phyloP scores from a whole-genome alignment of 352 stramenopile genomes.

The Bremia lactucae region DNA sequence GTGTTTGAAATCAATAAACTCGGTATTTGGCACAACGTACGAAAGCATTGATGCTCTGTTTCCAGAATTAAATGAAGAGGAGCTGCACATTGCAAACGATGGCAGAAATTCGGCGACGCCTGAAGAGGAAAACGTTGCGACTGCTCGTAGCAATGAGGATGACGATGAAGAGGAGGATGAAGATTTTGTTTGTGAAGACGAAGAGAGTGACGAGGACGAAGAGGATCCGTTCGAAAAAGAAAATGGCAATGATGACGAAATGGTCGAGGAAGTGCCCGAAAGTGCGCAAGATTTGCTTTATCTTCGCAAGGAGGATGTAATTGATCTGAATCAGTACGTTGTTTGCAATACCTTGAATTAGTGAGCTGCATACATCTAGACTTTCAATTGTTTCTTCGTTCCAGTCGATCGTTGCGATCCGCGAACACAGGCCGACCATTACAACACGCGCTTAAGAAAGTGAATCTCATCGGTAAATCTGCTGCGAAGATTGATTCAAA shows the following conservation, averaged over 20 bases:
- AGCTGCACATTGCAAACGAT: slow-evolving; percentile 18
- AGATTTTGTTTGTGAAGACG: slow-evolving; percentile 28
- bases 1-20: slow-evolving; percentile 72
- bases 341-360: neutral
- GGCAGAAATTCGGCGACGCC: slow-evolving; percentile 12
- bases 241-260: slow-evolving; percentile 12
- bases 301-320: slow-evolving; percentile 40
- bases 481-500: slow-evolving; percentile 28
- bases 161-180: slow-evolving; percentile 47
- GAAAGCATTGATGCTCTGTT: slow-evolving; percentile 46
- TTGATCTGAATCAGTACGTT: slow-evolving; percentile 38
- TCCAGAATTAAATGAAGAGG: slow-evolving; percentile 28
- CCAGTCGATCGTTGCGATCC: slow-evolving; percentile 20
- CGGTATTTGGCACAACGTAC: slow-evolving; percentile 58
- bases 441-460: slow-evolving; percentile 10
- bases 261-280: slow-evolving; percentile 22
- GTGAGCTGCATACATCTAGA: too few relatives aligned
- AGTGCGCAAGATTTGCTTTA: slow-evolving; percentile 36
- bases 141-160: slow-evolving; percentile 13
- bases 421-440: slow-evolving; percentile 6
- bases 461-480: slow-evolving; percentile 26
- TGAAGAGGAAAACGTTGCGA: slow-evolving; percentile 9
- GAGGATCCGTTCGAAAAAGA: slow-evolving; percentile 1
- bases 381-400: neutral
- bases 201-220: slow-evolving; percentile 10